Percentiles rank a stretch among this genome's conserved stretches.
Conservation (phyloP, 2,329 filamentous ascomycete species). For the Triangularia verruculosa region DNA sequence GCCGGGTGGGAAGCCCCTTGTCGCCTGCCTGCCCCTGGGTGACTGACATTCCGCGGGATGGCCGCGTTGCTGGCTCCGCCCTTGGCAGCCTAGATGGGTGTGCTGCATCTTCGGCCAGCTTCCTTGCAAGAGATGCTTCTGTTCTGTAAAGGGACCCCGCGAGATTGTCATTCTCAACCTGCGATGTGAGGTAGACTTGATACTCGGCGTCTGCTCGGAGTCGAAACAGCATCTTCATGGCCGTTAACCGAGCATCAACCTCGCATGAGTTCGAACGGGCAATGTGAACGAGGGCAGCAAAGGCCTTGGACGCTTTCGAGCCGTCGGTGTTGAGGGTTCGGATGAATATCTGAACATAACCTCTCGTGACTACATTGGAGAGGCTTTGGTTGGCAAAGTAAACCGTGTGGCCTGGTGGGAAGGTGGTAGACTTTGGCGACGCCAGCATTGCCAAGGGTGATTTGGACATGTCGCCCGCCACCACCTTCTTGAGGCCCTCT, state of each 20-base stretch:
- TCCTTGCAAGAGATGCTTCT: conserved; percentile 50
- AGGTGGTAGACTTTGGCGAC: conserved; percentile 26
- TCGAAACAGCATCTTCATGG: conserved; percentile 76
- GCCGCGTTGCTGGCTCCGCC: conserved; percentile 44
- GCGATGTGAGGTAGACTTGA: conserved; percentile 67
- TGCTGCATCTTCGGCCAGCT: conserved; percentile 50
- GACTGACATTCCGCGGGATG: conserved; percentile 52
- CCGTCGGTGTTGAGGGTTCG: conserved; percentile 65
- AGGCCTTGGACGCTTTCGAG: conserved; percentile 61
- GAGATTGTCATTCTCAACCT: conserved; percentile 69
- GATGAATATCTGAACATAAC: conserved; percentile 74
- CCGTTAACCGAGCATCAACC: conserved; percentile 67
- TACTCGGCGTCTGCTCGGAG: conserved; percentile 79
- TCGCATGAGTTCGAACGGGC: conserved; percentile 59
- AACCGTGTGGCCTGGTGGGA: conserved; percentile 30
- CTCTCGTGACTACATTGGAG: conserved; percentile 68
- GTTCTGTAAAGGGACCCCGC: conserved; percentile 70
- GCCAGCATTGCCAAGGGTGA: conserved; percentile 39
- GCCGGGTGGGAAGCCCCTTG: conserved; percentile 40
- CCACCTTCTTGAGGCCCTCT: conserved; percentile 49
- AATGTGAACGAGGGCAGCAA: conserved; percentile 62
- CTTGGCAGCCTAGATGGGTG: conserved; percentile 44
- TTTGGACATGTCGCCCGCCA: conserved; percentile 47
- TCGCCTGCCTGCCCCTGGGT: conserved; percentile 46
- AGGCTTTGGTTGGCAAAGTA: conserved; percentile 46